Evolutionary conservation across 495 filamentous ascomycete genomes (phyloP).

Genomic region (Penicillium manginii): DNA sequence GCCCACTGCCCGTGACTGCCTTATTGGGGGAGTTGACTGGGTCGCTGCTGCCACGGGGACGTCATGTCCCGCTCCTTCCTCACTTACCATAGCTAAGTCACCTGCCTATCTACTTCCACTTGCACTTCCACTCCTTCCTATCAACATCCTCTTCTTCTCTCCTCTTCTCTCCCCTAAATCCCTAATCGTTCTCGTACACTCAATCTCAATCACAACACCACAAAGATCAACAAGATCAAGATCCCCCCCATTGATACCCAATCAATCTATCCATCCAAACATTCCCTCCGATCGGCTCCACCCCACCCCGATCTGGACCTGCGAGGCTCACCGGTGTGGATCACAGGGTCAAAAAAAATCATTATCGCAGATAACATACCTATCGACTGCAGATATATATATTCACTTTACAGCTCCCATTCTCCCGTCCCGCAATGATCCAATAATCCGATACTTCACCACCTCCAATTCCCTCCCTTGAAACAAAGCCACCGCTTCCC

Average conservation of each 20-base stretch:
- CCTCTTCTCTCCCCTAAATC: not conserved
- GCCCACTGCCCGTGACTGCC: no score
- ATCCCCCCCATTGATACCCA: no score
- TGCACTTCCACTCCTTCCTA: not conserved
- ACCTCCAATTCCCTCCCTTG: not conserved
- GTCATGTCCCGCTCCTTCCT: slow-evolving; percentile 5
- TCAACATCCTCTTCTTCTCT: not conserved
- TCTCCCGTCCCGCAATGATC: not conserved
- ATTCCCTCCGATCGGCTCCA: slow-evolving; percentile 1
- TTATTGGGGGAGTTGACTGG: no score
- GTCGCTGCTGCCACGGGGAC: not conserved
- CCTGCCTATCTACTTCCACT: no score
- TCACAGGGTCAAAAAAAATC: slow-evolving; percentile 7
- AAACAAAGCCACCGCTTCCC: not conserved
- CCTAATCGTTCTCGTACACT: not conserved
- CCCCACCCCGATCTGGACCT: not conserved
- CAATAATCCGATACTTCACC: not conserved
- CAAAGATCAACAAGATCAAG: no score
- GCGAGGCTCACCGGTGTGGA: slow-evolving; percentile 10
- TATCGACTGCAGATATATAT: not conserved
- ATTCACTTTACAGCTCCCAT: not conserved
- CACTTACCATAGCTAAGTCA: not conserved
- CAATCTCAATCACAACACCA: not conserved
- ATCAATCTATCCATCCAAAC: no score
- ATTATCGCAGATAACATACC: no score